A percentile compares a stretch with the other conserved stretches of the same genome.
phyloP scores from a whole-genome alignment of 192 early-diverging fungal species.

The Backusella morwellensis region DNA sequence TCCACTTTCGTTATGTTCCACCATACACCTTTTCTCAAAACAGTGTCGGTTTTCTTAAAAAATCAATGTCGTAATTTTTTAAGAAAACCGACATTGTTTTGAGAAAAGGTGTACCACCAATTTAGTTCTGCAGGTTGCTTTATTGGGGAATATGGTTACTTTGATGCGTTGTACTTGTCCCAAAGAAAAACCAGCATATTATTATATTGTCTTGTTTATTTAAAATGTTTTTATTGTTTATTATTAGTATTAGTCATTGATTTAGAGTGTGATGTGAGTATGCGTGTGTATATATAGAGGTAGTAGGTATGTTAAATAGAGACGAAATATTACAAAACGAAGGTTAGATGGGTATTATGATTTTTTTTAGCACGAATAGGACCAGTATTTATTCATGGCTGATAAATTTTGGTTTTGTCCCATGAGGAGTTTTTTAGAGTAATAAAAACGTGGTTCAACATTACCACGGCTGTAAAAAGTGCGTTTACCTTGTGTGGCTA shows the following conservation, averaged over 20 bases:
- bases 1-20: not conserved
- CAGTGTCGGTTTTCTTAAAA: no score
- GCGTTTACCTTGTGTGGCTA: not conserved
- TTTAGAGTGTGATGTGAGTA: not conserved
- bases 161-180: not conserved
- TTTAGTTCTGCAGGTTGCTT: not conserved
- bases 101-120: not conserved
- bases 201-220: not conserved
- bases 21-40: not conserved
- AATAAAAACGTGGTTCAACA: not conserved
- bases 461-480: not conserved
- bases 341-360: not conserved
- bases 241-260: not conserved
- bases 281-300: not conserved
- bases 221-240: not conserved
- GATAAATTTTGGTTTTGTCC: not conserved
- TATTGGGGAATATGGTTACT: not conserved
- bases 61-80: no score
- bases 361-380: slow-evolving; percentile 9
- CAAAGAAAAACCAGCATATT: not conserved
- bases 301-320: not conserved
- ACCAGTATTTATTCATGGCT: slow-evolving; percentile 17
- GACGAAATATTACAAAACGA: not conserved
- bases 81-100: no score
- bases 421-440: slow-evolving; percentile 7